A percentile compares a stretch with the other conserved stretches of the same genome.
phyloP scores from a whole-genome alignment of 2,329 filamentous ascomycete species.

The Aspergillus vadensis region DNA sequence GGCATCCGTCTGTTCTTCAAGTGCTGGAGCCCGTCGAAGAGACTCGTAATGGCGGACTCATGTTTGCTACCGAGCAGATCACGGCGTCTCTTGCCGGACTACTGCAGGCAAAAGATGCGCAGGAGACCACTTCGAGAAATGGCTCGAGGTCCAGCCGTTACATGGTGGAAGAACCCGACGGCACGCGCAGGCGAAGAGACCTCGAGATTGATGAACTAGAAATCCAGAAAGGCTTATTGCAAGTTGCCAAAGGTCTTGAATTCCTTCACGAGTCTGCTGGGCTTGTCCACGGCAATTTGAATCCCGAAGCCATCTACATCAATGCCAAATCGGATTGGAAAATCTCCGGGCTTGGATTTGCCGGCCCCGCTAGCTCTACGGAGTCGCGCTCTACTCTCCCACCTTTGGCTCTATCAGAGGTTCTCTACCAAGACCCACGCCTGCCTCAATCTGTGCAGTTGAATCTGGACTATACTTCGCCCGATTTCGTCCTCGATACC shows the following conservation, averaged over 20 bases:
- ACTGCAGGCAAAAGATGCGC: constrained; percentile 84
- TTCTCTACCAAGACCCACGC: constrained; percentile 80
- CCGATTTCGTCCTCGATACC: constrained; percentile 90
- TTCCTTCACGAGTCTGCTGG: constrained; percentile 95
- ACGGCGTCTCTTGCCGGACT: constrained; percentile 83
- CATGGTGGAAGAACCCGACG: constrained; percentile 77
- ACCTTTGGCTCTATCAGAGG: constrained; percentile 79
- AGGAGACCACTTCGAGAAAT: constrained; percentile 69
- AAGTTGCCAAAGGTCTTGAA: constrained; percentile 90
- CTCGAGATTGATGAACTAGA: constrained; percentile 95
- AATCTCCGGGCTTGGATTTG: constrained; percentile 90
- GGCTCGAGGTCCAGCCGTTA: constrained; percentile 75
- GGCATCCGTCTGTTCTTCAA: constrained; percentile 90
- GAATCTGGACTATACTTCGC: constrained; percentile 89
- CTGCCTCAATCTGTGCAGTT: constrained; percentile 82
- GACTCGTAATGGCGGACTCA: constrained; percentile 83
- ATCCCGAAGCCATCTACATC: constrained; percentile 88
- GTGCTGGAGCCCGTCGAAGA: constrained; percentile 95
- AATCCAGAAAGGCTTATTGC: constrained; percentile 92
- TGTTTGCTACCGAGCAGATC: constrained; percentile 93
- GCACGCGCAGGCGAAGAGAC: constrained; percentile 72
- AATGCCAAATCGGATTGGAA: constrained; percentile 99
- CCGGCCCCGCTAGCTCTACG: constrained; percentile 75
- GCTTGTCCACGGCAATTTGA: constrained; percentile 90
- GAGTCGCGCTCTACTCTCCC: constrained; percentile 73